These are phyloP conservation scores for Fomitopsis pinicola DNA, from an alignment of 1,284 basidiomycete species.

Conservation along the genomic window DNA sequence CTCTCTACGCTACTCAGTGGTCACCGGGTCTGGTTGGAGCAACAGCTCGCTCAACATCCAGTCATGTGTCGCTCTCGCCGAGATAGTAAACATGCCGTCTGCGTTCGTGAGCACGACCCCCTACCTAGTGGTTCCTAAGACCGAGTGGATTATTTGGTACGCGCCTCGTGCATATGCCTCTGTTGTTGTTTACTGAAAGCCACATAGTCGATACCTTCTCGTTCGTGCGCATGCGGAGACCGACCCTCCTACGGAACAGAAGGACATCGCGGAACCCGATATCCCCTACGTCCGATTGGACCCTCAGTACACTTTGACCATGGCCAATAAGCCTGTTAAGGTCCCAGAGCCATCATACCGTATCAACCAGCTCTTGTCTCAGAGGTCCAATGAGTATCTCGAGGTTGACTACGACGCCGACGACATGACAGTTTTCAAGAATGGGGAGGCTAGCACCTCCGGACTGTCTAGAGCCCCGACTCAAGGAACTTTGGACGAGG, in stretches of 20 bases:
- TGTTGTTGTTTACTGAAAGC: background rate
- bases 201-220: slow-evolving; percentile 53
- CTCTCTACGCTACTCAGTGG: slow-evolving; percentile 38
- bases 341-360: slow-evolving; percentile 53
- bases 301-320: slow-evolving; percentile 21
- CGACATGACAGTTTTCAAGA: slow-evolving; percentile 41
- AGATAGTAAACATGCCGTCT: slow-evolving; percentile 52
- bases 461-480: slow-evolving; percentile 1
- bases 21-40: slow-evolving; percentile 37
- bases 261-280: background rate
- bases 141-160: slow-evolving; percentile 67
- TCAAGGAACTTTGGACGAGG: slow-evolving; percentile 9
- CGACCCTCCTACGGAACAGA: background rate
- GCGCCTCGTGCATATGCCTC: slow-evolving; percentile 14
- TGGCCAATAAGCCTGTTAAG: slow-evolving; percentile 29
- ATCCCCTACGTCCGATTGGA: slow-evolving; percentile 43
- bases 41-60: slow-evolving; percentile 40
- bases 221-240: slow-evolving; percentile 29
- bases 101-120: slow-evolving; percentile 46
- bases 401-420: slow-evolving; percentile 42
- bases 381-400: slow-evolving; percentile 33
- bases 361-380: slow-evolving; percentile 40
- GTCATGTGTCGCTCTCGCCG: slow-evolving; percentile 52
- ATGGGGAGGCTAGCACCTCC: background rate
- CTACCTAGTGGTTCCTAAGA: slow-evolving; percentile 53